Base-by-base conservation (phyloP, 2,329 filamentous ascomycete genomes). In the Mycogone perniciosa region DNA sequence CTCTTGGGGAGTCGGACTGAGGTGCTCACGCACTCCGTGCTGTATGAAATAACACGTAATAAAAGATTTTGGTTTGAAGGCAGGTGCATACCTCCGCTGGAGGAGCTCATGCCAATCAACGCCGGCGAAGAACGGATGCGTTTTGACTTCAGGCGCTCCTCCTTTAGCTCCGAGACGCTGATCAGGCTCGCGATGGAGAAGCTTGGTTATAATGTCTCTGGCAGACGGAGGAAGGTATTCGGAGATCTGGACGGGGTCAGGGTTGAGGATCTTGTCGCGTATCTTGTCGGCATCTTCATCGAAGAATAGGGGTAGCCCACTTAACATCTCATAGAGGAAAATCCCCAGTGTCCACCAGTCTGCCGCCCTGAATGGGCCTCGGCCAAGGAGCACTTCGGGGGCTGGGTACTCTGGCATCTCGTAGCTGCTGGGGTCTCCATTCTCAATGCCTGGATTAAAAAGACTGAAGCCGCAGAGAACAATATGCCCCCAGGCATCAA, bases 341-440 rank as follows among this genome's bases (percentile, higher is more conserved):
- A 95, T 89, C 63, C 89, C 89, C 5, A 95, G 79, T 39, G 89
- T 95, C 89, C 89, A 95, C 89, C 89, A 95, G 67, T 93, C 88
- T 45, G 95, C 89, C 11, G 87, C 85, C 75, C 93, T 95, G 56
- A 89, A 92, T 73, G 93, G 93, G 50, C 88, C 89, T 62, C 89
- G 85, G 45, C 87, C 88, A 58, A 90, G 81, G 31, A 95, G 76
- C 52, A 95, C 76, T 67, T 95, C 89, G 1, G 89, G 89, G 11
- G 89, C 89, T 45, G 95, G 81, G 62, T 95, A 95, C 68, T 95
- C 89, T 35, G 89, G 89, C 10, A 89, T 95, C 57, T 89, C 89
- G 65, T 48, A 34, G 37, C 37, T 13, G n/a, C 89, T 95, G 62
- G 86, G 81, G 70, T 95, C 89, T 66, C 93, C 88, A 63, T 95